A percentile compares a stretch with the other conserved stretches of the same genome.
Conservation (phyloP, 2,329 filamentous ascomycete species). For the Domatiomyces catenatus region DNA sequence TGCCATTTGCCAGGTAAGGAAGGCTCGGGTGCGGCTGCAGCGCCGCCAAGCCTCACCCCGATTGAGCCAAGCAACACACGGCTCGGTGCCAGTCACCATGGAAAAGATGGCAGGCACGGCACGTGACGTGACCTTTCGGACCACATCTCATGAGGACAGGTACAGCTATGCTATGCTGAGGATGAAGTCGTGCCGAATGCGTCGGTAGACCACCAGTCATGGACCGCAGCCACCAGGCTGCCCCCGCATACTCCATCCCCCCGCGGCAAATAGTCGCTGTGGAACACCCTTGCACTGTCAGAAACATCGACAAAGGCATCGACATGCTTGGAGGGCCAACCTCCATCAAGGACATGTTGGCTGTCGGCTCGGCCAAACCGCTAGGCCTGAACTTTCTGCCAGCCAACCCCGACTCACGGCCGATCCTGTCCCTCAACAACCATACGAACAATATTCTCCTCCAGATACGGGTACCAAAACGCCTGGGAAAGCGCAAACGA, state of each 20-base stretch:
- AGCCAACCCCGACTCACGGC: conserved; percentile 62
- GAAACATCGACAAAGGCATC: conserved; percentile 48
- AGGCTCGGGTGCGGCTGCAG: neutral
- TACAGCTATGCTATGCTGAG: neutral
- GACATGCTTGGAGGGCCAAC: conserved; percentile 44
- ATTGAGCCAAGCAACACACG: neutral
- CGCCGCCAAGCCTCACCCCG: neutral
- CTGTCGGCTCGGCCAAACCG: conserved; percentile 31
- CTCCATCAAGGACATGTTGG: conserved; percentile 39
- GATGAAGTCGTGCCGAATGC: neutral
- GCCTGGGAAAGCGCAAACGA: conserved; percentile 73
- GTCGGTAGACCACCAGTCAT: neutral
- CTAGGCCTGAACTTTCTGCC: conserved; percentile 62
- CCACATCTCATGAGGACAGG: neutral
- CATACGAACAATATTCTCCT: conserved; percentile 71
- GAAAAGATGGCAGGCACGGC: neutral
- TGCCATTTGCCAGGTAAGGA: neutral
- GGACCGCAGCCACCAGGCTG: conserved; percentile 9
- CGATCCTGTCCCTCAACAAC: conserved; percentile 60
- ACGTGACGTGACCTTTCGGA: neutral
- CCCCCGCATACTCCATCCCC: conserved; percentile 38
- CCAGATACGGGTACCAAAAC: conserved; percentile 70
- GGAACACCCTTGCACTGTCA: conserved; percentile 53
- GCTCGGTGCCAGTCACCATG: neutral
- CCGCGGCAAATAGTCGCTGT: conserved; percentile 41